phyloP scores from a whole-genome alignment of 129 eudicot species.

The Dittrichia graveolens region DNA sequence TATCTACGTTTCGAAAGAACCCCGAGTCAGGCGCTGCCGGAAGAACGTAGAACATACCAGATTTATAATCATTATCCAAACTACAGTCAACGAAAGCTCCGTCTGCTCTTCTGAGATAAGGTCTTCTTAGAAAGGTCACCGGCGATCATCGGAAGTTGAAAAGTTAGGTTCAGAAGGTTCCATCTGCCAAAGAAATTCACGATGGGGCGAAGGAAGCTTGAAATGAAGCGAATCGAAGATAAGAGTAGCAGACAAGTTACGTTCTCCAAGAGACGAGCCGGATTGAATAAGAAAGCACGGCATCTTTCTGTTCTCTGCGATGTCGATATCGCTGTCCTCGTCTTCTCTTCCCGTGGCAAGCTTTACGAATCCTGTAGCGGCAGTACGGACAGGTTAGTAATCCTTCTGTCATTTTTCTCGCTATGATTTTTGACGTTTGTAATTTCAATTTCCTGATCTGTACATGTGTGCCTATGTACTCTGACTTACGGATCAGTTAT shows the following conservation, averaged over 20 bases:
- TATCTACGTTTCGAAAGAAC: too few relatives aligned
- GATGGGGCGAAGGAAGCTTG: slow-evolving; percentile 77
- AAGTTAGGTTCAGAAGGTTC: neutral
- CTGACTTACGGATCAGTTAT: neutral
- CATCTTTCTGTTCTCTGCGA: slow-evolving; percentile 73
- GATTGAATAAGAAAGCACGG: slow-evolving; percentile 66
- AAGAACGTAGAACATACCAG: too few relatives aligned
- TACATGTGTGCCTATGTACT: neutral
- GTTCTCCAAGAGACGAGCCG: slow-evolving; percentile 68
- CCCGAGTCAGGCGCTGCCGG: too few relatives aligned
- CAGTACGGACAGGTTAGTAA: slow-evolving; percentile 7
- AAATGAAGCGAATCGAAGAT: slow-evolving; percentile 71
- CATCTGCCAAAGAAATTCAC: neutral
- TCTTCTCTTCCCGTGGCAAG: slow-evolving; percentile 78
- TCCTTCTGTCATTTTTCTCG: too few relatives aligned
- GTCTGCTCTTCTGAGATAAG: too few relatives aligned
- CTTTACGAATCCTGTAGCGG: slow-evolving; percentile 76
- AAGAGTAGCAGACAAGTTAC: slow-evolving; percentile 71
- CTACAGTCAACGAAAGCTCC: too few relatives aligned
- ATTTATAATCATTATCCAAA: too few relatives aligned
- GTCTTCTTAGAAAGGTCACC: too few relatives aligned
- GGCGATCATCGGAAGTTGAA: neutral
- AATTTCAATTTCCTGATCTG: neutral
- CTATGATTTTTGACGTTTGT: neutral
- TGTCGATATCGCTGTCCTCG: slow-evolving; percentile 62